Evolutionary conservation across 73 alveolate genomes (phyloP).

Genomic region (Tetrahymena elliotti): DNA sequence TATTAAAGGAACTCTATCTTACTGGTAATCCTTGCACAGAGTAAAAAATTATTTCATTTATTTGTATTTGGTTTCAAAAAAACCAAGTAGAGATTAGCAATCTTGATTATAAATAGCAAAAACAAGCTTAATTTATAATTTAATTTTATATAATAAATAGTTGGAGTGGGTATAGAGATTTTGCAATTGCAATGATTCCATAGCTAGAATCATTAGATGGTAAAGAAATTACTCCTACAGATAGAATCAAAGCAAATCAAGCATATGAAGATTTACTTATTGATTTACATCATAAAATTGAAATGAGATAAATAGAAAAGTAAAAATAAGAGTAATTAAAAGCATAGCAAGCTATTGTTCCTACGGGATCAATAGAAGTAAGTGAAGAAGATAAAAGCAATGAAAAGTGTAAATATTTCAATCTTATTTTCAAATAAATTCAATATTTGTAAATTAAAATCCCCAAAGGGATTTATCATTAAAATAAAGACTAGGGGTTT

Average conservation of each 20-base stretch:
- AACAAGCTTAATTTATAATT: not conserved
- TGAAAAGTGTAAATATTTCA: constrained; percentile 34
- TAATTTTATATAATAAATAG: not conserved
- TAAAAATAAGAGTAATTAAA: constrained; percentile 40
- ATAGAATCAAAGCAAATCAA: constrained; percentile 80
- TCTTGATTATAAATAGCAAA: too few species aligned
- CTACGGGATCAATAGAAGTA: constrained; percentile 27
- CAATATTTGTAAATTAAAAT: too few species aligned
- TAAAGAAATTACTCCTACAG: constrained; percentile 81
- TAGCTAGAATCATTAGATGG: constrained; percentile 76
- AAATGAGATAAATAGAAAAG: constrained; percentile 48
- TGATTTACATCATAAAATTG: constrained; percentile 56
- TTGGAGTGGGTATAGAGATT: constrained; percentile 78
- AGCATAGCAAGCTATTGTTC: not conserved
- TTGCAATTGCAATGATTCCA: constrained; percentile 70
- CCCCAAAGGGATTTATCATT: too few species aligned
- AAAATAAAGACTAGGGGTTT: too few species aligned
- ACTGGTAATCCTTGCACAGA: constrained; percentile 95
- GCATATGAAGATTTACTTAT: constrained; percentile 39
- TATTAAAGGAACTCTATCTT: constrained; percentile 73
- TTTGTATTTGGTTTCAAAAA: not conserved
- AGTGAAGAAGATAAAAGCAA: constrained; percentile 36
- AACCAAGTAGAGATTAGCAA: not conserved
- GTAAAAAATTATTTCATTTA: not conserved
- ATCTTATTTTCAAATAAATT: too few species aligned